phyloP scores from a whole-genome alignment of 257 asterid genomes.

The Datura wrightii region DNA sequence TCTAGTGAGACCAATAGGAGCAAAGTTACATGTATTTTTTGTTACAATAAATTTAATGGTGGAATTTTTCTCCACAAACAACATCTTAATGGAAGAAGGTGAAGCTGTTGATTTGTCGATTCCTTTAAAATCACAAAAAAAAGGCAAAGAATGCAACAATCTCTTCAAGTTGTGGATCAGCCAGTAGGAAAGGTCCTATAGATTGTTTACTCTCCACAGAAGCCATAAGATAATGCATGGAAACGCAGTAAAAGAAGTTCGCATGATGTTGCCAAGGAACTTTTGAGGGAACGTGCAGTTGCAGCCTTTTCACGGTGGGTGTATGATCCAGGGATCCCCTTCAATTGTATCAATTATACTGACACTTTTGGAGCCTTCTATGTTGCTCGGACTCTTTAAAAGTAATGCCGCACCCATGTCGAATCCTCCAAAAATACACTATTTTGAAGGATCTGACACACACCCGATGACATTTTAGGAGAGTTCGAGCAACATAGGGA shows the following conservation, averaged over 20 bases:
- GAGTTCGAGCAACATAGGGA: no score
- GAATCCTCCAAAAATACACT: no score
- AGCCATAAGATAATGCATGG: background rate
- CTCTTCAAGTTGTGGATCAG: background rate
- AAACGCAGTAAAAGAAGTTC: background rate
- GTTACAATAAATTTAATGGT: background rate
- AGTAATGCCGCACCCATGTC: no score
- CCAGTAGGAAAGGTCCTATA: background rate
- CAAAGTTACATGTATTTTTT: background rate
- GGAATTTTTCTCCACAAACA: background rate
- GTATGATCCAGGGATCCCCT: no score
- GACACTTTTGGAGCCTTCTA: no score
- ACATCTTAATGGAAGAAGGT: background rate
- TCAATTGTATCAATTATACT: no score
- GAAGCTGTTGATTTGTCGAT: no score
- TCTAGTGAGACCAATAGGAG: no score
- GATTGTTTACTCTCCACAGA: background rate
- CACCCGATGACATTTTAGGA: no score
- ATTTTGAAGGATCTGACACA: no score
- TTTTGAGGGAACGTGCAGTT: background rate
- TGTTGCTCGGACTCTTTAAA: no score
- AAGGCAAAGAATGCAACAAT: background rate
- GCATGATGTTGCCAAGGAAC: background rate
- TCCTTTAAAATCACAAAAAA: background rate
- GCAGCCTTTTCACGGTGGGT: no score